Evolutionary conservation across 768 basidiomycete species (phyloP).

Genomic region (Megacollybia marginata): DNA sequence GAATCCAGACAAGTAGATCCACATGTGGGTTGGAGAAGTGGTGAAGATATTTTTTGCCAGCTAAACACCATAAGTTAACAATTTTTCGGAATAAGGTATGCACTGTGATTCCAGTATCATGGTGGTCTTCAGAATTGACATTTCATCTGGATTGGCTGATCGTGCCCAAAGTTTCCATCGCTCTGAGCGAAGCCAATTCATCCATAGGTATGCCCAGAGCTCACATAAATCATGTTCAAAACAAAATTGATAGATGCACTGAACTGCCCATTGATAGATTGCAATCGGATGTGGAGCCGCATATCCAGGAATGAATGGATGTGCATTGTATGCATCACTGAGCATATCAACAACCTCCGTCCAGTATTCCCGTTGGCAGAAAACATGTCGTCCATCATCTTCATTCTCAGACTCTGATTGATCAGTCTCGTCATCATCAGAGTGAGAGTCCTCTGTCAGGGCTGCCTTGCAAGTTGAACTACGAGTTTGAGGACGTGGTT

Average conservation of each 20-base stretch:
- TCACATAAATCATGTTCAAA: too few relatives aligned
- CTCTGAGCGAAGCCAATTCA: constrained; percentile 12
- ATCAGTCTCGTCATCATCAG: neutral
- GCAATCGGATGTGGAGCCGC: constrained; percentile 19
- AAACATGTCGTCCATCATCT: neutral
- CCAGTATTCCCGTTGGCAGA: neutral
- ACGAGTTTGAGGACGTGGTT: neutral
- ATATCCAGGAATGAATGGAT: constrained; percentile 14
- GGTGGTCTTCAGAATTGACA: constrained; percentile 12
- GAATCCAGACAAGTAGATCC: constrained; percentile 14
- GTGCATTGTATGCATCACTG: too few relatives aligned
- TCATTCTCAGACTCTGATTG: too few relatives aligned
- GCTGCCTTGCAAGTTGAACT: neutral
- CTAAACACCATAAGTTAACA: constrained; percentile 5
- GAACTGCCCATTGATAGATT: constrained; percentile 48
- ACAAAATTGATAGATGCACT: too few relatives aligned
- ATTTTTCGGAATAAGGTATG: constrained; percentile 10
- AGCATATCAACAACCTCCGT: neutral
- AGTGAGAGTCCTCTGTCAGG: neutral
- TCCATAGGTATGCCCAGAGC: constrained; percentile 19
- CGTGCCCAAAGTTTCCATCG: constrained; percentile 15
- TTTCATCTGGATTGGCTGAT: constrained; percentile 7
- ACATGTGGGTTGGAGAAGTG: too few relatives aligned
- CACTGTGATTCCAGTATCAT: constrained; percentile 16
- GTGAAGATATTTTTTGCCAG: constrained; percentile 45